phyloP scores from a whole-genome alignment of 1,284 basidiomycete species.

The Tranzscheliella williamsii region DNA sequence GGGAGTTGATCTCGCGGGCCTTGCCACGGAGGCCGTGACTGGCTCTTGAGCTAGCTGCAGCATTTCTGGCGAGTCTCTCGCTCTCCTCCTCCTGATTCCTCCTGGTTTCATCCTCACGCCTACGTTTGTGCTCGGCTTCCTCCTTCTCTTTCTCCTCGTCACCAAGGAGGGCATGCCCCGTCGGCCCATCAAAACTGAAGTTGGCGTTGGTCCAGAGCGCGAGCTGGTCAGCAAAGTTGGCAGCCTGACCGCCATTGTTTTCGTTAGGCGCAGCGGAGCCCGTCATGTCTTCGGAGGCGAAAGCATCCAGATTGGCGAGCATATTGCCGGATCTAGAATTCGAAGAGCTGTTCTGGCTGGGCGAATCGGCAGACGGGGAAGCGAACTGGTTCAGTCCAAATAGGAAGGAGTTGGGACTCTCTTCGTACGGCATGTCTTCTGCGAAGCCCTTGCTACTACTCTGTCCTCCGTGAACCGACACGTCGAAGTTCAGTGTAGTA shows the following conservation, averaged over 20 bases:
- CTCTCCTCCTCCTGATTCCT: slow-evolving; percentile 46
- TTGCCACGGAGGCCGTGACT: slow-evolving; percentile 36
- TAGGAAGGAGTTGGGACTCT: slow-evolving; percentile 51
- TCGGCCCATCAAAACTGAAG: slow-evolving; percentile 60
- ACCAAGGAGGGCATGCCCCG: slow-evolving; percentile 57
- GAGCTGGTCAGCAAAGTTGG: slow-evolving; percentile 58
- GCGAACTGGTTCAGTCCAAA: slow-evolving; percentile 55
- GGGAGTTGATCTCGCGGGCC: slow-evolving; percentile 24
- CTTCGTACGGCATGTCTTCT: slow-evolving; percentile 40
- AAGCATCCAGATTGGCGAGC: slow-evolving; percentile 42
- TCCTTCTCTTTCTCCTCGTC: slow-evolving; percentile 59
- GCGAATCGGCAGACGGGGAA: slow-evolving; percentile 26
- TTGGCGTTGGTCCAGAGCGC: slow-evolving; percentile 60
- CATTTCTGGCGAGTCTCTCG: slow-evolving; percentile 34
- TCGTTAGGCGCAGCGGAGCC: slow-evolving; percentile 21
- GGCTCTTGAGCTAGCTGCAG: slow-evolving; percentile 36
- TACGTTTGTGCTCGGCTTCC: slow-evolving; percentile 44
- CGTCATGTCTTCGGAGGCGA: slow-evolving; percentile 29
- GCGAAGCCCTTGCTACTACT: slow-evolving; percentile 3
- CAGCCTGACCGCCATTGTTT: slow-evolving; percentile 16
- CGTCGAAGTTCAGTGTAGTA: too few species aligned
- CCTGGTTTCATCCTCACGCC: slow-evolving; percentile 41
- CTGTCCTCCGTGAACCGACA: too few species aligned
- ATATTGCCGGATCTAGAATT: slow-evolving; percentile 33
- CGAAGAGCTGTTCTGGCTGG: slow-evolving; percentile 8